phyloP scores from a whole-genome alignment of 305 asterid species.

The Fraxinus xanthoxyloides region DNA sequence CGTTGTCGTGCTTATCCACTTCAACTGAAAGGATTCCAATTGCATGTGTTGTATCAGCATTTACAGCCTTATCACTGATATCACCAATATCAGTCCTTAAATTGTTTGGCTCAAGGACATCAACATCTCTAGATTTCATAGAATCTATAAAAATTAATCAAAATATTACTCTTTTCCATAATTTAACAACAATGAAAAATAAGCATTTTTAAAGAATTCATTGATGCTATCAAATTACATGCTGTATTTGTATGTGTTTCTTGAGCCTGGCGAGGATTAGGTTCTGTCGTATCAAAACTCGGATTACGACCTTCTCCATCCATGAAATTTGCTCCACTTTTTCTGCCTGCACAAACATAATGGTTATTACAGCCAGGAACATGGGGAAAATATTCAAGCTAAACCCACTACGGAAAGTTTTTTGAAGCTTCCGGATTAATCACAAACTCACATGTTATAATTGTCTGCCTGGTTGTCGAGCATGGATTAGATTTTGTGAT shows the following conservation, averaged over 20 bases:
- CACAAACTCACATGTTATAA: not conserved
- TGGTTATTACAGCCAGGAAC: not conserved
- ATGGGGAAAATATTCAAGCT: not conserved
- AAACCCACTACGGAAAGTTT: not conserved
- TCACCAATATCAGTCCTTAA: not conserved
- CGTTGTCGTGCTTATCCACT: slow-evolving; percentile 25
- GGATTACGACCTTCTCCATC: not conserved
- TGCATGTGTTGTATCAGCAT: not conserved
- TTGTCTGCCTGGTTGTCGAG: not conserved
- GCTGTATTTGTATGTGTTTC: not conserved
- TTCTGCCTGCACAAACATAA: not conserved
- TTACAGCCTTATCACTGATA: not conserved
- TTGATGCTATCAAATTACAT: not conserved
- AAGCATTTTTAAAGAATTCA: not conserved
- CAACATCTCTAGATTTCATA: not conserved
- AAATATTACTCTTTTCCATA: not conserved
- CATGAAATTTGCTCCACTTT: not conserved
- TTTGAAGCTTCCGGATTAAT: not conserved
- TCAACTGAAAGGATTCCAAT: slow-evolving; percentile 11
- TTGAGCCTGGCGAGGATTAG: not conserved
- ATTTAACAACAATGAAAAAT: not conserved
- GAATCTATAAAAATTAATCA: slow-evolving; percentile 23
- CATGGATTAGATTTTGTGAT: not conserved
- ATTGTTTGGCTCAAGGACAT: not conserved
- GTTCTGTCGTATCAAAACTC: not conserved